Percentiles rank a stretch among this genome's conserved stretches.
phyloP scores from a whole-genome alignment of 2,329 filamentous ascomycete genomes.

The Graphilbum sp. region DNA sequence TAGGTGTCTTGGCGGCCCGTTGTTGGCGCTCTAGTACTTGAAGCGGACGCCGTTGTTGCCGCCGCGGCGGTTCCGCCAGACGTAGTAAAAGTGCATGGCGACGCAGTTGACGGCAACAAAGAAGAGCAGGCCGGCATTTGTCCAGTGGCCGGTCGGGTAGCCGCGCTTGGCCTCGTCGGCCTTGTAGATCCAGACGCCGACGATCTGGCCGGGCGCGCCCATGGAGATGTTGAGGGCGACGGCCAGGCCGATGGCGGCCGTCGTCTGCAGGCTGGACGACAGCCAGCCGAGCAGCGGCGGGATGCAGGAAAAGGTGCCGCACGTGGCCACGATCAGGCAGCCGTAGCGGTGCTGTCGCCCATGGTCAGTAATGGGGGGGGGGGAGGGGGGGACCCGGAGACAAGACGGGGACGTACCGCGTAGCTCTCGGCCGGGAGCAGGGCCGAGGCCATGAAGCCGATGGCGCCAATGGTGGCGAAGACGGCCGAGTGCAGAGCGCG shows the following conservation, averaged over 20 bases:
- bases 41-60: background rate
- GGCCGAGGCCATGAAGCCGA: slow-evolving; percentile 36
- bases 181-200: slow-evolving; percentile 44
- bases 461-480: slow-evolving; percentile 31
- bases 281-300: slow-evolving; percentile 38
- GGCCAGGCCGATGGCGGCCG: slow-evolving; percentile 33
- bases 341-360: slow-evolving; percentile 28
- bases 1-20: too few species aligned
- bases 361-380: background rate
- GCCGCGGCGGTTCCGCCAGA: slow-evolving; percentile 11
- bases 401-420: slow-evolving; percentile 12
- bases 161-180: slow-evolving; percentile 30
- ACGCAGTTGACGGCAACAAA: slow-evolving; percentile 29
- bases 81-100: slow-evolving; percentile 27
- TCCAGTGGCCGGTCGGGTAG: slow-evolving; percentile 41
- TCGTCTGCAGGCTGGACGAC: slow-evolving; percentile 34
- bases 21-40: background rate
- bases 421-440: slow-evolving; percentile 33
- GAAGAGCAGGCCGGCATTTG: slow-evolving; percentile 32
- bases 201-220: slow-evolving; percentile 39
- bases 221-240: slow-evolving; percentile 41
- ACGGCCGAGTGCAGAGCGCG: slow-evolving; percentile 33
- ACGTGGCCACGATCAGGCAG: slow-evolving; percentile 36
- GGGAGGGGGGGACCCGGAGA: background rate
- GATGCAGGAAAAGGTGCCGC: slow-evolving; percentile 37